Base-by-base conservation (phyloP, 768 basidiomycete species). In the Trametes elegans region DNA sequence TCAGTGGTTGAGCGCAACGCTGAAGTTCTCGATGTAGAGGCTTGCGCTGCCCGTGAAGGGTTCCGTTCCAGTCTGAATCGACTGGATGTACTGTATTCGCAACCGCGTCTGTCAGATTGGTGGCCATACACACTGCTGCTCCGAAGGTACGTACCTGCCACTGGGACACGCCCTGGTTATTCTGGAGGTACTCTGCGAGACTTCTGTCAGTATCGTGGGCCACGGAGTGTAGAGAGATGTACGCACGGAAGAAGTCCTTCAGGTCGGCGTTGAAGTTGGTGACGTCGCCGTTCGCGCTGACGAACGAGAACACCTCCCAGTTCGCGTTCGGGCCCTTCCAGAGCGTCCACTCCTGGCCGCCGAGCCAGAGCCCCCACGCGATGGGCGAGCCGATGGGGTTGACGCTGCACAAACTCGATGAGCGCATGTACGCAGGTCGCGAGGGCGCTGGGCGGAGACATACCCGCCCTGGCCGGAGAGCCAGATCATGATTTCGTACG, bases 401-500 rank as follows among this genome's bases (percentile, higher is more conserved):
- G 43, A 81, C 78, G n/a, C 82, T 82, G 55, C n/a, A 16, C 5
- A n/a, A 9, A 11, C 31, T 9, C 10, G 19, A 18, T 32, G 32
- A 10, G n/a, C n/a, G n/a, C n/a, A 6, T 8, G 5, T n/a, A 2
- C 13, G 16, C 11, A 7, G n/a, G 2, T 34, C 13, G 9, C 3
- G 41, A 27, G 7, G 32, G 38, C 54, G 40, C 7, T 5, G n/a
- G 26, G 14, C 1, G 13, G 7, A 13, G 1, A 50, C 73, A 55
- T 64, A 82, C 81, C 77, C 77, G 64, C 81, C 81, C 13, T 72
- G 73, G 32, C 79, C 76, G 47, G 81, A 81, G 24, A 83, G 74
- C 81, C 81, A 83, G 55, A 83, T 81, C 81, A 83, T 83, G 50
- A 83, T 80, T 63, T 83, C 81, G 60, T 72, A 83, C 2, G 76